phyloP scores from a whole-genome alignment of 352 stramenopile species.

The Elongisporangium anandrum region DNA sequence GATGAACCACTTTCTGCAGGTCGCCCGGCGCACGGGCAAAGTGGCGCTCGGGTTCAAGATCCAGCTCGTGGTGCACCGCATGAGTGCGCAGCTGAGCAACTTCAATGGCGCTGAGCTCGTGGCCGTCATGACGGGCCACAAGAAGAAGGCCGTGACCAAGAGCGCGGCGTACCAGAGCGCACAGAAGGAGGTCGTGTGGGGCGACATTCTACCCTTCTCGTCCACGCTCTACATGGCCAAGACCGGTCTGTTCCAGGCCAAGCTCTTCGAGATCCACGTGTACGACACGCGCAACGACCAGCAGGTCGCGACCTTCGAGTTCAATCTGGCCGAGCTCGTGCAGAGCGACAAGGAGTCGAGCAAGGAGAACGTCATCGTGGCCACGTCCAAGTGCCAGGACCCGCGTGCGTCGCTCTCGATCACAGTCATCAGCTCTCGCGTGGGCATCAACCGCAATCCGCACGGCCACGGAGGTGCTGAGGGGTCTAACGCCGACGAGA shows the following conservation, averaged over 20 bases:
- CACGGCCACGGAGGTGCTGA: slow-evolving; percentile 5
- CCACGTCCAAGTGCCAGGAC: slow-evolving; percentile 56
- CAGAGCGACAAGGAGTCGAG: slow-evolving; percentile 51
- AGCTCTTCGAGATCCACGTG: slow-evolving; percentile 66
- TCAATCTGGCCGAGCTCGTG: slow-evolving; percentile 63
- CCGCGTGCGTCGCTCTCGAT: slow-evolving; percentile 55
- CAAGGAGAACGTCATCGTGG: slow-evolving; percentile 62
- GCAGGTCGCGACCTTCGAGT: slow-evolving; percentile 58
- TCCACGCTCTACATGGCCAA: slow-evolving; percentile 76
- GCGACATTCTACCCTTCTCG: slow-evolving; percentile 70
- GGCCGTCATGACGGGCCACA: slow-evolving; percentile 61
- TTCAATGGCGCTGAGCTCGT: slow-evolving; percentile 49
- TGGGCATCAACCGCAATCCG: slow-evolving; percentile 15
- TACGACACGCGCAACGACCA: slow-evolving; percentile 50
- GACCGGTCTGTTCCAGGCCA: slow-evolving; percentile 62
- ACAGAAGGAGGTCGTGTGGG: slow-evolving; percentile 63
- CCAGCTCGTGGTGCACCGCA: slow-evolving; percentile 61
- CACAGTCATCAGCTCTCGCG: slow-evolving; percentile 51
- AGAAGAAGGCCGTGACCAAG: slow-evolving; percentile 68
- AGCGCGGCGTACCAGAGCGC: slow-evolving; percentile 35
- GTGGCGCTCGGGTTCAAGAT: slow-evolving; percentile 58
- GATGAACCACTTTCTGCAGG: slow-evolving; percentile 69
- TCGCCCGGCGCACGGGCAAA: slow-evolving; percentile 58
- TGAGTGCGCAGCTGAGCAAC: slow-evolving; percentile 45
- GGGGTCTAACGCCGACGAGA: slow-evolving; percentile 20